Evolutionary conservation across 2,329 filamentous ascomycete genomes (phyloP), one percentile per base, ranked within the genome.

Genomic region (Colletotrichum lindemuthianum): DNA sequence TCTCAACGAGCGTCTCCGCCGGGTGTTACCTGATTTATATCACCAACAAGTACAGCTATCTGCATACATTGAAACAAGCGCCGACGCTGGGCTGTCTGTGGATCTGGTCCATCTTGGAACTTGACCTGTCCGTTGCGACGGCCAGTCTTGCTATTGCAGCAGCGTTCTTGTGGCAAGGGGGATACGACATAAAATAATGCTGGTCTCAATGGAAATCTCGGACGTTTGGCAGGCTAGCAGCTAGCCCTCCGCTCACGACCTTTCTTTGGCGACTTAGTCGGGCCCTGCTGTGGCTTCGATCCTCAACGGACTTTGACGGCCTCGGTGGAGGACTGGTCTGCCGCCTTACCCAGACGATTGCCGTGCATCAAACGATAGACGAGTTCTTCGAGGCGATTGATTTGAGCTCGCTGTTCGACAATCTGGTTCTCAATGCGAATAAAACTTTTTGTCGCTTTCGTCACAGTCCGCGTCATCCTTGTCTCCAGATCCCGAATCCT

Each of bases 21-120:
- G 96, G 96, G 1, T 92, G 89, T 77, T 94, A 93, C 76, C 81
- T 97, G 67, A 89, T 98, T 52, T 83, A 92, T 69, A 88, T 94
- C 57, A 93, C 91, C 33, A 98, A 97, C 72, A 84, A 82, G 36
- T 87, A 89, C 69, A 88, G 90, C 5, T 98, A 97, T 72, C 88
- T 96, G 70, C 91, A 91, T 7, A 89, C 97, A 16, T 94, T 98
- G 92, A 96, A 97, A 80, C 89, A 88, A 68, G 91, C 93, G 0
- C 96, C 96, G n/a, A 89, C 93, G 6, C 76, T 97, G 12, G 96
- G 93, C 0, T 95, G 92, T 44, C 76, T 98, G 15, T 98, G 95
- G 94, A 86, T 98, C 5, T 98, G 95, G 93, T 88, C 91, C 37
- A 90, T 98, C 24, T 84, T 98, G 50, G 96, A 99, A 79, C 85